These are phyloP conservation scores for Wickerhamiella vanderwaltii DNA, from an alignment of 805 yeast species.

Conservation along the genomic window DNA sequence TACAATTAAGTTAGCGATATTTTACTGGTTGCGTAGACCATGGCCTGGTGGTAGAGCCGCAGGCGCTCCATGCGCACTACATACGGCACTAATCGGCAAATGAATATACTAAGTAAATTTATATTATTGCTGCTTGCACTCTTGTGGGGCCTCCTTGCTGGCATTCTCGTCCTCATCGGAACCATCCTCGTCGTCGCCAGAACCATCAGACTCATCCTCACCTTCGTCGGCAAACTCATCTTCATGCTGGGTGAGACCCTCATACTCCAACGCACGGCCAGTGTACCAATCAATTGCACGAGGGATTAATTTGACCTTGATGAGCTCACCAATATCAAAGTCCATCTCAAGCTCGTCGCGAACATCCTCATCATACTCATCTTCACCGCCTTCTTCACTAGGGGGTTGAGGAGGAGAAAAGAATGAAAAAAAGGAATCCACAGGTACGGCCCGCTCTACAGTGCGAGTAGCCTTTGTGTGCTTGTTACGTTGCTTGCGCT, in stretches of 20 bases:
- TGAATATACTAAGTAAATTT: no score
- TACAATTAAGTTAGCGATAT: no score
- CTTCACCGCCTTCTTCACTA: conserved; percentile 41
- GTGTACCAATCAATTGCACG: conserved; percentile 98
- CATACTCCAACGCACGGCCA: conserved; percentile 84
- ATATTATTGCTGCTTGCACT: conserved; percentile 48
- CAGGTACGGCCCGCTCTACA: conserved; percentile 87
- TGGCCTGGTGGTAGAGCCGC: no score
- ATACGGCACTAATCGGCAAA: no score
- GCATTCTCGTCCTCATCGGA: conserved; percentile 33
- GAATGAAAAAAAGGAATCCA: conserved; percentile 89
- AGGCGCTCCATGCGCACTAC: no score
- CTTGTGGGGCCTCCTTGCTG: conserved; percentile 42
- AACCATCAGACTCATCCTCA: conserved; percentile 50
- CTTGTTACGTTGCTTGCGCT: conserved; percentile 95
- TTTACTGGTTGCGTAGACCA: no score
- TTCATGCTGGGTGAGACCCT: conserved; percentile 44
- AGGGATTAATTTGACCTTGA: conserved; percentile 90
- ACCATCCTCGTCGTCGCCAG: conserved; percentile 37
- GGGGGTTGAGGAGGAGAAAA: conserved; percentile 87
- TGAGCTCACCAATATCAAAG: conserved; percentile 90
- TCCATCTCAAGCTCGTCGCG: conserved; percentile 82
- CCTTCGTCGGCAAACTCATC: conserved; percentile 52
- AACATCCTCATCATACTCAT: conserved; percentile 55
- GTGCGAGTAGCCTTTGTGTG: conserved; percentile 92